Base-by-base conservation (phyloP, 116 monocot species). In the Phalaenopsis hybrid region DNA sequence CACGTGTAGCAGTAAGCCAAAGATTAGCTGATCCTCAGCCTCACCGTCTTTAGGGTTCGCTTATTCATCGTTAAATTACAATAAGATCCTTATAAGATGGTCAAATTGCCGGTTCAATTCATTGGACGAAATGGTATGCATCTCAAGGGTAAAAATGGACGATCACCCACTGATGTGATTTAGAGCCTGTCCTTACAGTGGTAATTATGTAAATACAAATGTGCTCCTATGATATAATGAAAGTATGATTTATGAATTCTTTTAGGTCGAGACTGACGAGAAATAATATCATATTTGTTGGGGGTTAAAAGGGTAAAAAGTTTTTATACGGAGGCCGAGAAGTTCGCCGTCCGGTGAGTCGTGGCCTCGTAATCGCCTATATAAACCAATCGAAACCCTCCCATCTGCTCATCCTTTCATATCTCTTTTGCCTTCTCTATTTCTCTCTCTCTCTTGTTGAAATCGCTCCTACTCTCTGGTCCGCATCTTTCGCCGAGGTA, bases 361-460 rank as follows among this genome's bases (percentile, higher is more conserved):
- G 51, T 52, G 13, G 51, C 77, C 77, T 52, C 77, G 28, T 11
- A 28, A 52, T 77, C 15, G 77, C 77, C 77, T 77, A 77, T 77
- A 77, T 77, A 77, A 77, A 52, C 77, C 77, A 16, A 75, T 52
- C 77, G 44, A 77, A 23, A 51, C 77, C 52, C 50, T 77, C 51
- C 51, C 23, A 77, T 77, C 51, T 51, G 28, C 51, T 77, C 77
- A 77, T 77, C 25, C 15, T 28, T 52, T 51, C 44, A 17, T 77
- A 25, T 77, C 51, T 50, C 51, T 3, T 15, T 77, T 9, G 51
- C 15, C 52, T 11, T 77, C 77, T 77, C 51, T 12, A 31, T 52
- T 16, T 77, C 21, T 77, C 25, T 77, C 77, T 77, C 51, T 12
- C 52, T 52, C 77, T 15, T n/a, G 46, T 52, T 51, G 46, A 16